A percentile compares a stretch with the other conserved stretches of the same genome.
Evolutionary conservation across 1,139 yeast species (phyloP).

Genomic region (Magnusiomyces clavatus): DNA sequence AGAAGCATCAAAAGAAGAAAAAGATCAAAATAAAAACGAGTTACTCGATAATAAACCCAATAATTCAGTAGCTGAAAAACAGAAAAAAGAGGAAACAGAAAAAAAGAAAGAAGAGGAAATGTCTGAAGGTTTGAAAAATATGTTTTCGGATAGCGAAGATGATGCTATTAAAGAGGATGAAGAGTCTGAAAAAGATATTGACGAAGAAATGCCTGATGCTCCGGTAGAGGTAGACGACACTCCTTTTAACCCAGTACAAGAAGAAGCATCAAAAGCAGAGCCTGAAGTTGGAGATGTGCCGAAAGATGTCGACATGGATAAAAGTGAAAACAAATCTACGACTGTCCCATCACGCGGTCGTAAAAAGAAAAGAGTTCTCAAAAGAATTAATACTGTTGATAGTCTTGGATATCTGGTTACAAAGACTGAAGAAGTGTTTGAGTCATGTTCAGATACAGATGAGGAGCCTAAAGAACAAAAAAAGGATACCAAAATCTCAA

Average conservation of each 20-base stretch:
- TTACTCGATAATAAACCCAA: background rate
- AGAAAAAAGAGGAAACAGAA: conserved; percentile 1
- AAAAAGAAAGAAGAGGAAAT: conserved; percentile 6
- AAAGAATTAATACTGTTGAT: conserved; percentile 11
- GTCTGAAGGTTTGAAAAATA: conserved; percentile 8
- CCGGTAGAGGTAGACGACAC: too few species aligned
- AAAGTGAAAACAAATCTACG: conserved; percentile 2
- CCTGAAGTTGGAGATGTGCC: background rate
- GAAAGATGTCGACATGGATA: background rate
- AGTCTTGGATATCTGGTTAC: conserved; percentile 13
- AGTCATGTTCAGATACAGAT: conserved; percentile 12
- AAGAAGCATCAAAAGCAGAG: background rate
- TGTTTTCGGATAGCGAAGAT: conserved; percentile 10
- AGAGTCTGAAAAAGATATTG: conserved; percentile 5
- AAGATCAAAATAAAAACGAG: background rate
- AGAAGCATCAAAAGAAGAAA: background rate
- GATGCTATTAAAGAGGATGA: conserved; percentile 6
- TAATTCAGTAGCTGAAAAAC: background rate
- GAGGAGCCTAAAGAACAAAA: background rate
- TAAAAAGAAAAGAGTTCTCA: conserved; percentile 10
- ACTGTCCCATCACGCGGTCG: background rate
- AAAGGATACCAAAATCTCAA: too few species aligned
- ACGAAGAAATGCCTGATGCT: too few species aligned
- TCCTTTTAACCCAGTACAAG: background rate
- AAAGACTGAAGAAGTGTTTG: conserved; percentile 12